Conservation (phyloP, 768 basidiomycete species). For the Trametes coccinea region DNA sequence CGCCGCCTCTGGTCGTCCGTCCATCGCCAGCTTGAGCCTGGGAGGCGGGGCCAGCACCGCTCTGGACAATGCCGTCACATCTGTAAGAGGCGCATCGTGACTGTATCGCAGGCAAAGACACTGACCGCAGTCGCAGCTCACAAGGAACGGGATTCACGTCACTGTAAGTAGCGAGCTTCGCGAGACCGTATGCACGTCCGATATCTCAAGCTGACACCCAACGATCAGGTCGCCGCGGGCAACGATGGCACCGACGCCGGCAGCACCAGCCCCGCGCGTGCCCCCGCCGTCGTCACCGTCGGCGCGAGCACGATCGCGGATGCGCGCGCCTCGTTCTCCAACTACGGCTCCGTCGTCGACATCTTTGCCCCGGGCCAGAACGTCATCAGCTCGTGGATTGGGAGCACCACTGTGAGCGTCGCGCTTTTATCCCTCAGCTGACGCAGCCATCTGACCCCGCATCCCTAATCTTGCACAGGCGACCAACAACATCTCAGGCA, state of each 20-base stretch:
- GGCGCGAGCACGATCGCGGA: slow-evolving; percentile 41
- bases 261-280: slow-evolving; percentile 38
- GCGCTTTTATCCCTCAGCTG: background rate
- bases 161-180: slow-evolving; percentile 3
- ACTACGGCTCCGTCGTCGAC: slow-evolving; percentile 45
- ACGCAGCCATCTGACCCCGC: background rate
- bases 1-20: slow-evolving; percentile 15
- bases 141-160: slow-evolving; percentile 7
- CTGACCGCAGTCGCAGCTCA: slow-evolving; percentile 1
- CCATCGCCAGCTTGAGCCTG: slow-evolving; percentile 27
- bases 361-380: slow-evolving; percentile 42
- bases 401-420: slow-evolving; percentile 3
- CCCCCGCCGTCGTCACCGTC: slow-evolving; percentile 39
- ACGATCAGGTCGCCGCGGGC: slow-evolving; percentile 36
- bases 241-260: slow-evolving; percentile 37
- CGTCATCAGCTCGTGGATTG: slow-evolving; percentile 17
- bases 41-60: slow-evolving; percentile 26
- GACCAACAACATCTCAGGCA: slow-evolving; percentile 22
- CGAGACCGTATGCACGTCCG: too few relatives aligned
- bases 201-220: background rate
- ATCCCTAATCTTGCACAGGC: background rate
- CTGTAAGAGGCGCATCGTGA: slow-evolving; percentile 5
- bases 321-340: slow-evolving; percentile 39
- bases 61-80: slow-evolving; percentile 27
- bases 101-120: background rate